These are phyloP conservation scores for Mycena filopes DNA, from an alignment of 768 basidiomycete genomes.

Conservation along the genomic window DNA sequence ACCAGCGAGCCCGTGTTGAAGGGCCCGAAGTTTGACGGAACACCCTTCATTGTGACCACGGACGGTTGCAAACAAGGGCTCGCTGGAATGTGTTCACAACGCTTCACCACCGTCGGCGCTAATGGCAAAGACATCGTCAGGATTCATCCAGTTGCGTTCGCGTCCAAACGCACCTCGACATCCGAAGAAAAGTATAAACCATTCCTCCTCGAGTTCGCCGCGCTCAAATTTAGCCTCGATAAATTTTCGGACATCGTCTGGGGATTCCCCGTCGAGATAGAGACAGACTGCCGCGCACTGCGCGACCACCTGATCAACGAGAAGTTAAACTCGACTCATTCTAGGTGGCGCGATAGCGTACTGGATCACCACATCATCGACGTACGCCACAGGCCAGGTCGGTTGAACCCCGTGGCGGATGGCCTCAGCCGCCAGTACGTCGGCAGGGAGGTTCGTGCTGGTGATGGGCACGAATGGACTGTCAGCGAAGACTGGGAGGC, in stretches of 20 bases:
- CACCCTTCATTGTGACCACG: conserved; percentile 42
- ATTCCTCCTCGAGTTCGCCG: conserved; percentile 46
- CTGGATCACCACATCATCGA: conserved; percentile 32
- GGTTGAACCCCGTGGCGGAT: conserved; percentile 35
- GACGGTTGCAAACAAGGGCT: conserved; percentile 45
- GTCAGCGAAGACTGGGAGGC: conserved; percentile 33
- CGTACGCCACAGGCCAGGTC: conserved; percentile 35
- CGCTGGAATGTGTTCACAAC: conserved; percentile 38
- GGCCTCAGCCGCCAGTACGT: conserved; percentile 34
- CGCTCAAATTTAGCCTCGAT: conserved; percentile 31
- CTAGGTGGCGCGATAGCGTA: conserved; percentile 36
- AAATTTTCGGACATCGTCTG: conserved; percentile 35
- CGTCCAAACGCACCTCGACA: conserved; percentile 41
- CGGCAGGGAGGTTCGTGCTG: neutral
- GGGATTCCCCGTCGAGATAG: conserved; percentile 38
- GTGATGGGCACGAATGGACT: conserved; percentile 26
- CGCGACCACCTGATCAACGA: conserved; percentile 38
- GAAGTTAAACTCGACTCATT: conserved; percentile 37
- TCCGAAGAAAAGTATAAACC: conserved; percentile 42
- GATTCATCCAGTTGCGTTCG: conserved; percentile 40
- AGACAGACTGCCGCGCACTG: conserved; percentile 31
- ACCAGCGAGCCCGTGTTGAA: conserved; percentile 35
- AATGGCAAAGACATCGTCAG: conserved; percentile 27
- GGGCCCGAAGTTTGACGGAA: conserved; percentile 37
- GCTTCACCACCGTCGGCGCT: conserved; percentile 12